phyloP scores from a whole-genome alignment of 2,329 filamentous ascomycete species.

The Incumbomyces delicatus region DNA sequence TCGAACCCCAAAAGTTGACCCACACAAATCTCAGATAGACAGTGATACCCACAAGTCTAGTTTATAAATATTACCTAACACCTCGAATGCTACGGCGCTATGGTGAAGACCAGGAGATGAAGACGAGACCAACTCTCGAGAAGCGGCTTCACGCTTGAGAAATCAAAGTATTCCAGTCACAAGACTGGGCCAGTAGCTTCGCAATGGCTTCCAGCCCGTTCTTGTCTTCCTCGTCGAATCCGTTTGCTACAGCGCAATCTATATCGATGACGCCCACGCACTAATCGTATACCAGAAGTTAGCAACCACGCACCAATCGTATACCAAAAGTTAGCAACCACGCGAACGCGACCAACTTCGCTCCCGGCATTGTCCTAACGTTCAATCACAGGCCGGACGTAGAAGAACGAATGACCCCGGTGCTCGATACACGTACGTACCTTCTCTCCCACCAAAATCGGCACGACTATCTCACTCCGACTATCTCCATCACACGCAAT shows the following conservation, averaged over 20 bases:
- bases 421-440: conserved; percentile 15
- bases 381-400: no score
- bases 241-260: conserved; percentile 34
- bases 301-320: conserved; percentile 18
- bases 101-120: no score
- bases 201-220: conserved; percentile 35
- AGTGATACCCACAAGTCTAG: conserved; percentile 3
- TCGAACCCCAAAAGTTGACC: no score
- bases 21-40: neutral
- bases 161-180: conserved; percentile 28
- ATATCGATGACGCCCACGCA: conserved; percentile 41
- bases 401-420: no score
- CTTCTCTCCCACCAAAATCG: conserved; percentile 32
- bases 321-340: neutral
- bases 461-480: conserved; percentile 42
- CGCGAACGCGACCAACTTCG: no score
- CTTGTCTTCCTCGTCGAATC: conserved; percentile 37
- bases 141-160: no score
- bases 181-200: conserved; percentile 29
- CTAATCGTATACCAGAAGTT: conserved; percentile 19
- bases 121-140: no score
- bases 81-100: no score
- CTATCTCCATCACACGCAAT: conserved; percentile 42
- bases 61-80: neutral
- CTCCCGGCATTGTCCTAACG: no score